Evolutionary conservation across 768 basidiomycete species (phyloP).

Genomic region (Lyophyllum semitale): DNA sequence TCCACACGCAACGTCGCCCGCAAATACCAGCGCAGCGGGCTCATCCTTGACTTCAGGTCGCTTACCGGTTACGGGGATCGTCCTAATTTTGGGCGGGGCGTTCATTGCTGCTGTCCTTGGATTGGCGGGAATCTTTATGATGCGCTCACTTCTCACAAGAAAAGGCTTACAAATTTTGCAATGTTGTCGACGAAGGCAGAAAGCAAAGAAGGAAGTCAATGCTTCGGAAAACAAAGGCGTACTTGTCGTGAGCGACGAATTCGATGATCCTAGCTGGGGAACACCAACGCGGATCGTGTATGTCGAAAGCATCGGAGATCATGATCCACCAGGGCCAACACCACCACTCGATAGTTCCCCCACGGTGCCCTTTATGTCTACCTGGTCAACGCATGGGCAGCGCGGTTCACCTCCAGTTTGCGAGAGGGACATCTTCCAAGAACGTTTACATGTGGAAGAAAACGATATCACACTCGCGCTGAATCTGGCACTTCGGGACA

Average conservation of each 20-base stretch:
- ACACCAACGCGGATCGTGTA: constrained; percentile 17
- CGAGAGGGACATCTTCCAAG: constrained; percentile 18
- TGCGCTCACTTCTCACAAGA: constrained; percentile 12
- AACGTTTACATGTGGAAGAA: constrained; percentile 27
- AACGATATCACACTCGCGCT: constrained; percentile 27
- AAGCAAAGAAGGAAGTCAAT: not conserved
- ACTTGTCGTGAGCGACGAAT: constrained; percentile 1
- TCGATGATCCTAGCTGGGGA: constrained; percentile 15
- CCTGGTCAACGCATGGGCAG: not conserved
- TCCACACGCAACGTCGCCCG: constrained; percentile 3
- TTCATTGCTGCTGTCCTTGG: constrained; percentile 6
- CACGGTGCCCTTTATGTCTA: not conserved
- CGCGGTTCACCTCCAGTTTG: not conserved
- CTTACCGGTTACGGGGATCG: constrained; percentile 9
- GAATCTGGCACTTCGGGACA: constrained; percentile 17
- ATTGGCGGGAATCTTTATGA: constrained; percentile 1
- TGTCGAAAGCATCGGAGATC: constrained; percentile 9
- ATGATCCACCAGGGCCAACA: not conserved
- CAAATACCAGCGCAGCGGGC: not conserved
- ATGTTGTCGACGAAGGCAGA: constrained; percentile 10
- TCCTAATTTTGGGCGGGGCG: constrained; percentile 11
- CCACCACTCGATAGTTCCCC: not conserved
- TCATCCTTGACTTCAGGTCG: not conserved
- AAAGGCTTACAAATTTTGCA: constrained; percentile 8
- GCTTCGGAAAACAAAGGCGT: constrained; percentile 6